Percentiles rank a stretch among this genome's conserved stretches.
Conservation (phyloP, 192 early-diverging fungal genomes). For the Podila verticillata region DNA sequence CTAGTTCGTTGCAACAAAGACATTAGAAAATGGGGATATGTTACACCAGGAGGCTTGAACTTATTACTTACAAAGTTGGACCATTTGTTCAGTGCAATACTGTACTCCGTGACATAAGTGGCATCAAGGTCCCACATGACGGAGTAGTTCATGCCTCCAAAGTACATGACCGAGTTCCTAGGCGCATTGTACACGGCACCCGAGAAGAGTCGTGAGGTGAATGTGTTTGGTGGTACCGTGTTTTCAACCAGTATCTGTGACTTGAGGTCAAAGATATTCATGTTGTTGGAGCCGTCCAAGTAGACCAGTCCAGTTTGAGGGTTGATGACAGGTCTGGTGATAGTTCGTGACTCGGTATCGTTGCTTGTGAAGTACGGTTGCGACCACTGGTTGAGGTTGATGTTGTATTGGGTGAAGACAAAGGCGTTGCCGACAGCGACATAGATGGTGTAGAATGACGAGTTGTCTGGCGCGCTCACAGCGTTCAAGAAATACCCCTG, state of each 20-base stretch:
- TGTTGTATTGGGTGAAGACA: slow-evolving; percentile 3
- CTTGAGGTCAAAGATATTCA: slow-evolving; percentile 17
- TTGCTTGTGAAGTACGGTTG: not conserved
- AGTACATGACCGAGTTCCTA: slow-evolving; percentile 29
- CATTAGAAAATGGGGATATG: not conserved
- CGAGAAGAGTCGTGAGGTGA: slow-evolving; percentile 13
- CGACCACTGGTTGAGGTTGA: slow-evolving; percentile 15
- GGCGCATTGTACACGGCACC: slow-evolving; percentile 11
- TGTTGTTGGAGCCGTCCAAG: slow-evolving; percentile 2
- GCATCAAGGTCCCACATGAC: slow-evolving; percentile 14
- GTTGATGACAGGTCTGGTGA: slow-evolving; percentile 17
- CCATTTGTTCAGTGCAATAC: slow-evolving; percentile 7
- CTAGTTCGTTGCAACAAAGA: not conserved
- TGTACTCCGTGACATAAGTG: slow-evolving; percentile 25
- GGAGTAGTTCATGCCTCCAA: slow-evolving; percentile 14
- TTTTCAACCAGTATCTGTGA: not conserved
- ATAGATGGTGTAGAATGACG: slow-evolving; percentile 3
- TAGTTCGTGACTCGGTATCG: slow-evolving; percentile 13
- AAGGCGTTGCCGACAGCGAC: not conserved
- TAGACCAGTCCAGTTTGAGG: slow-evolving; percentile 13
- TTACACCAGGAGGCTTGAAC: not conserved
- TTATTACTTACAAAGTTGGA: slow-evolving; percentile 29
- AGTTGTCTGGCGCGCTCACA: slow-evolving; percentile 20
- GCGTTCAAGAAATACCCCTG: not conserved
- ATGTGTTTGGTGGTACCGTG: slow-evolving; percentile 3